Conservation (phyloP, 192 early-diverging fungal genomes). For the Chytriomyces hyalinus region DNA sequence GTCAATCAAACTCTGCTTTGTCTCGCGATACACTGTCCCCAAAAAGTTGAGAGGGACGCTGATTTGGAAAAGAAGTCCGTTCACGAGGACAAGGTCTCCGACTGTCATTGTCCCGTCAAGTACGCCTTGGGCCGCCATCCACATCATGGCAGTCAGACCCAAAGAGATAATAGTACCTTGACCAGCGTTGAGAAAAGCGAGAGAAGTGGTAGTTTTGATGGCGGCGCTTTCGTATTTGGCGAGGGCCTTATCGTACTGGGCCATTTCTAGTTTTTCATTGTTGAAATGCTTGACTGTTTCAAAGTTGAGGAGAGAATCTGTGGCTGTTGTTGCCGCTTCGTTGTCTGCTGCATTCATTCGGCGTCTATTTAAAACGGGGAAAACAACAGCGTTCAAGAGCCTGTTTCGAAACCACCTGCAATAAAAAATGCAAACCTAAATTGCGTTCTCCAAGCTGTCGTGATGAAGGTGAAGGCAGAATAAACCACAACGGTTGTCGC, state of each 20-base stretch:
- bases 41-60: conserved; percentile 97
- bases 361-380: conserved; percentile 59
- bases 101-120: conserved; percentile 80
- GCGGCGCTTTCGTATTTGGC: conserved; percentile 92
- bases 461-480: conserved; percentile 60
- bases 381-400: conserved; percentile 37
- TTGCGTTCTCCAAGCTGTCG: conserved; percentile 84
- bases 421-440: conserved; percentile 33
- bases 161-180: conserved; percentile 94
- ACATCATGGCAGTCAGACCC: conserved; percentile 96
- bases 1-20: conserved; percentile 91
- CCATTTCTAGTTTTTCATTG: conserved; percentile 90
- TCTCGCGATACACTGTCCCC: conserved; percentile 96
- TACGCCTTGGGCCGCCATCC: conserved; percentile 90
- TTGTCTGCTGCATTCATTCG: conserved; percentile 97
- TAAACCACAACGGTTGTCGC: conserved; percentile 69
- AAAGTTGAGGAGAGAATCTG: conserved; percentile 96
- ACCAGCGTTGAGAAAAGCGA: conserved; percentile 92
- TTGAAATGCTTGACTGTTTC: conserved; percentile 98
- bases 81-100: conserved; percentile 98
- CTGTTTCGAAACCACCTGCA: conserved; percentile 51
- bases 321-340: conserved; percentile 88
- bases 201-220: conserved; percentile 85
- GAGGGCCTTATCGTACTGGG: conserved; percentile 86
- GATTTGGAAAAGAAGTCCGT: conserved; percentile 97